Evolutionary conservation across 2,329 filamentous ascomycete genomes (phyloP), one percentile per base, ranked within the genome.

Genomic region (Periconia macrospinosa): DNA sequence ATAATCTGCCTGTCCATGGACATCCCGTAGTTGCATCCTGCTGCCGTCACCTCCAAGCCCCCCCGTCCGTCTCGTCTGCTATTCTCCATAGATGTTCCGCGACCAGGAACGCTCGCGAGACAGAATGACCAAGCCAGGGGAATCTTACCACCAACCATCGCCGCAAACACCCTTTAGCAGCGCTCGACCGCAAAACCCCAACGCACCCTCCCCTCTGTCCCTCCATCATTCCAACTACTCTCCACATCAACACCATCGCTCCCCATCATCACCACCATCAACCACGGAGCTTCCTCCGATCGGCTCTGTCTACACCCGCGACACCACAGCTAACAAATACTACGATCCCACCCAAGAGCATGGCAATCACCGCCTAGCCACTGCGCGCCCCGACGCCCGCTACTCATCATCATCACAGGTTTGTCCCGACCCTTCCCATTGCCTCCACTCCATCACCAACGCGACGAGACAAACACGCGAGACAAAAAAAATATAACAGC

Each of bases 331-430:
- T 17, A 74, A 76, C 50, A 74, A 74, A 63, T 81, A 80, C 71
- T 81, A 80, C 70, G 79, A 81, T 63, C 79, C 78, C 8, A 78
- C 76, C 41, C 75, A 74, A 53, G 78, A 80, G 61, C 73, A 76
- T 63, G 74, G 76, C 59, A 62, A 70, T 53, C 65, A 66, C 57
- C 42, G 56, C 56, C 33, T 70, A 70, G 66, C 60, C 53, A 59
- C 65, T 42, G 59, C 69, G 62, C 67, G 70, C 45, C 72, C 69
- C 62, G 66, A 74, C 45, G 55, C 47, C 47, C 66, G 69, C 52
- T 71, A 70, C 54, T 60, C 66, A 52, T 61, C 66, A 52, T 61
- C 33, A 37, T 37, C 68, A 40, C 68, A 68, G 68, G 70, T 72
- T 60, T 57, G 60, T 62, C 33, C 41, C 18, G 15, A 27, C 51